phyloP scores from a whole-genome alignment of 179 eudicot genomes.

The Carnegiea gigantea region DNA sequence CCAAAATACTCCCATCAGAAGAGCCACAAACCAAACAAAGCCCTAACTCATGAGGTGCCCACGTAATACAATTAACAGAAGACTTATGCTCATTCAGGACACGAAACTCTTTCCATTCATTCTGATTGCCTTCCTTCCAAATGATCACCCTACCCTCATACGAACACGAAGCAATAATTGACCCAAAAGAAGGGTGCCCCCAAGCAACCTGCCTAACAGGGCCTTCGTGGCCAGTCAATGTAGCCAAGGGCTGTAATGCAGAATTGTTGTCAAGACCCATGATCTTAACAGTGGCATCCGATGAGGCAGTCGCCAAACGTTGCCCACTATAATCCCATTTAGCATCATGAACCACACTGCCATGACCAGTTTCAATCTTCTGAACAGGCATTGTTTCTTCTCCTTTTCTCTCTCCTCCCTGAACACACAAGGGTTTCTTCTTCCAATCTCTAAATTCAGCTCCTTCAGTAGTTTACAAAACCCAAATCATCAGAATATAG shows the following conservation, averaged over 20 bases:
- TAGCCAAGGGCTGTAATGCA: conserved; percentile 57
- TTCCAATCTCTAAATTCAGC: not conserved
- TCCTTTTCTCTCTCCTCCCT: conserved; percentile 12
- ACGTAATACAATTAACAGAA: conserved; percentile 74
- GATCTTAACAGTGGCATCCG: conserved; percentile 66
- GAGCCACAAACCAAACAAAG: conserved; percentile 88
- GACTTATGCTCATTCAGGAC: conserved; percentile 72
- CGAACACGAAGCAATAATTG: conserved; percentile 73
- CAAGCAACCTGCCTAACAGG: conserved; percentile 85
- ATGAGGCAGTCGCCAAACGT: conserved; percentile 80
- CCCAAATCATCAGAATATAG: too few relatives aligned
- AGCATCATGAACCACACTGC: conserved; percentile 70
- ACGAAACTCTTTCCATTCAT: conserved; percentile 68
- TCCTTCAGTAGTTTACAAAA: not conserved
- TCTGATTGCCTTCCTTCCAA: conserved; percentile 79
- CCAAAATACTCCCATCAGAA: conserved; percentile 77
- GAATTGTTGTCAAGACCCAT: conserved; percentile 50
- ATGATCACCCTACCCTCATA: conserved; percentile 75
- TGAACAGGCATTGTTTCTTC: conserved; percentile 58
- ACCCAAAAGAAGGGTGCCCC: conserved; percentile 89
- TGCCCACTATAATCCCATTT: conserved; percentile 86
- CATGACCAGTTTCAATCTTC: conserved; percentile 78
- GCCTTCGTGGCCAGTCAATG: conserved; percentile 70
- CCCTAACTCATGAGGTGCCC: conserved; percentile 90
- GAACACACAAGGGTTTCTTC: not conserved